These are phyloP conservation scores for Anisogramma anomala DNA, from an alignment of 2,329 filamentous ascomycete species.

Conservation along the genomic window DNA sequence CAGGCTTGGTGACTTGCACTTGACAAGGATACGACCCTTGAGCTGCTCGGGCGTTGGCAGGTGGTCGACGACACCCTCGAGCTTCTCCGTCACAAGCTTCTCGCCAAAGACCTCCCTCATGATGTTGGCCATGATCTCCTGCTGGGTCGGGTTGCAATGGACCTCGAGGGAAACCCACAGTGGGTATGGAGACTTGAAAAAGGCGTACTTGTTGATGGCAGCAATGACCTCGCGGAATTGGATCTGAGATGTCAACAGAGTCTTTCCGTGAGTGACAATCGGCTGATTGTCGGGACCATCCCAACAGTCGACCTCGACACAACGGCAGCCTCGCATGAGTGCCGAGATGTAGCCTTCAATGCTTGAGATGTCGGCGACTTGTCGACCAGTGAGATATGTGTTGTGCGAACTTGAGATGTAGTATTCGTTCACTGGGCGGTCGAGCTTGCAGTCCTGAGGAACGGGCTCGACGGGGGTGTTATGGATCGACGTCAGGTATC, in stretches of 20 bases:
- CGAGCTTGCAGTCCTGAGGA: constrained; percentile 52
- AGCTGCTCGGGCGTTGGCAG: constrained; percentile 82
- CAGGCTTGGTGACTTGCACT: constrained; percentile 73
- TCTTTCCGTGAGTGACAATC: constrained; percentile 81
- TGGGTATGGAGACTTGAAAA: constrained; percentile 74
- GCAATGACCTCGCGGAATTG: constrained; percentile 85
- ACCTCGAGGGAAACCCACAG: constrained; percentile 93
- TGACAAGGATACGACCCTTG: constrained; percentile 74
- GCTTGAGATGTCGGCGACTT: constrained; percentile 81
- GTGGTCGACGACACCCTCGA: constrained; percentile 54
- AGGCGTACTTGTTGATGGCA: constrained; percentile 90
- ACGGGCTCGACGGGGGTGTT: constrained; percentile 57
- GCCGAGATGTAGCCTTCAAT: constrained; percentile 91
- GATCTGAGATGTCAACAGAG: constrained; percentile 75
- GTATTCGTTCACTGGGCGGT: constrained; percentile 88
- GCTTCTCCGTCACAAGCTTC: constrained; percentile 64
- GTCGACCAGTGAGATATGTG: constrained; percentile 85
- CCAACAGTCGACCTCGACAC: constrained; percentile 97
- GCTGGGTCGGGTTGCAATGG: constrained; percentile 75
- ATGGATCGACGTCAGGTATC: constrained; percentile 61
- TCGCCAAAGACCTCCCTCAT: constrained; percentile 76
- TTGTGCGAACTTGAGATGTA: constrained; percentile 98
- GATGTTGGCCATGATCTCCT: constrained; percentile 76
- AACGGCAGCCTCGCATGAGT: constrained; percentile 79
- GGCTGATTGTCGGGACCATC: constrained; percentile 81